Evolutionary conservation across 306 rosid species (phyloP).

Genomic region (Cicer judaicum): DNA sequence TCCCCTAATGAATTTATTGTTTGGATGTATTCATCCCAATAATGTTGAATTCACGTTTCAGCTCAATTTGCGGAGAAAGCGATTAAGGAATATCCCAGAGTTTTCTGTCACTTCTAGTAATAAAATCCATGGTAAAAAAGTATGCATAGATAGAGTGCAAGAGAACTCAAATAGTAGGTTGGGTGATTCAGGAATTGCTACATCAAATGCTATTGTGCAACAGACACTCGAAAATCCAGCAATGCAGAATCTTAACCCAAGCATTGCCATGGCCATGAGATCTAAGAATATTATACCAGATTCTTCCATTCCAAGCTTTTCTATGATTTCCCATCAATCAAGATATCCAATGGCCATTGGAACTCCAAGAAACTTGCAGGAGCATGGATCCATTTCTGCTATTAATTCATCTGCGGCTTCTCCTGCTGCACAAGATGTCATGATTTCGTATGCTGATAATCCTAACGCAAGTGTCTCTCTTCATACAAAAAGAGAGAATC

Average conservation of each 20-base stretch:
- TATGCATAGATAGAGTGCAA: slow-evolving; percentile 78
- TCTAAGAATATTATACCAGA: slow-evolving; percentile 66
- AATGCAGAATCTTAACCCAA: slow-evolving; percentile 59
- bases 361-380: slow-evolving; percentile 73
- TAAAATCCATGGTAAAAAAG: slow-evolving; percentile 77
- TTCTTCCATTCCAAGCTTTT: slow-evolving; percentile 66
- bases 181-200: slow-evolving; percentile 66
- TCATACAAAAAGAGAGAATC: slow-evolving; percentile 78
- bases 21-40: slow-evolving; percentile 44
- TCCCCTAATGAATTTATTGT: slow-evolving; percentile 41
- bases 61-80: slow-evolving; percentile 77
- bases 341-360: slow-evolving; percentile 75
- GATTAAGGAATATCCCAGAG: slow-evolving; percentile 80
- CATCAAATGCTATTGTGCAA: slow-evolving; percentile 61
- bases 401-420: slow-evolving; percentile 62
- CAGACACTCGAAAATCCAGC: slow-evolving; percentile 66
- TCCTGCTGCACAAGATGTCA: slow-evolving; percentile 71
- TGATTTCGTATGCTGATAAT: slow-evolving; percentile 67
- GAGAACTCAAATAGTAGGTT: slow-evolving; percentile 65
- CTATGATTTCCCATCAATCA: slow-evolving; percentile 59
- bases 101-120: slow-evolving; percentile 68
- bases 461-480: slow-evolving; percentile 57
- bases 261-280: slow-evolving; percentile 61
- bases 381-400: slow-evolving; percentile 64
- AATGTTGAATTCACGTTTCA: slow-evolving; percentile 55